Percentiles rank a stretch among this genome's conserved stretches.
These are phyloP conservation scores for Saccharomycopsis babjevae DNA, from an alignment of 805 yeast genomes.

Conservation along the genomic window DNA sequence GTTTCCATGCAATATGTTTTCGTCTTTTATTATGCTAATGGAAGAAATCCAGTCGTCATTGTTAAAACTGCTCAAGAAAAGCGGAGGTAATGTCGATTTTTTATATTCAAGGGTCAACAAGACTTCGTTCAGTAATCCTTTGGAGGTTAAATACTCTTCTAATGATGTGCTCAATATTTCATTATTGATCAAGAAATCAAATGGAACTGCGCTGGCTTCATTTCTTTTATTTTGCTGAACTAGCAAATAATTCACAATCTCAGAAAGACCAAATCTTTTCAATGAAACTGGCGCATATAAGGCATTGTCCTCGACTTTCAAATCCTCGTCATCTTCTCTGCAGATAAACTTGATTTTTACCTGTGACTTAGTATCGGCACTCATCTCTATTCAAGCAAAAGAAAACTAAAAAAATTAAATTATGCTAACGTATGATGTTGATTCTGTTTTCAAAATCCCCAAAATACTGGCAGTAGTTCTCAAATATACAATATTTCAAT, in stretches of 20 bases:
- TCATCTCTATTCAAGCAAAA: background rate
- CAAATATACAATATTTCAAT: background rate
- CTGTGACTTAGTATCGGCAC: constrained; percentile 37
- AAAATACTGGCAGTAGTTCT: background rate
- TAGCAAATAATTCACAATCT: constrained; percentile 85
- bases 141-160: constrained; percentile 62
- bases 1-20: constrained; percentile 28
- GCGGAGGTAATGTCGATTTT: constrained; percentile 89
- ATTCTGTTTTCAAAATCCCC: background rate
- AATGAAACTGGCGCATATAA: constrained; percentile 78
- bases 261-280: constrained; percentile 87
- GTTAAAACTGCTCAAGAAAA: constrained; percentile 73
- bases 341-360: constrained; percentile 78
- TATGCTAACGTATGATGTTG: background rate
- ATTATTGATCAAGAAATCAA: constrained; percentile 87
- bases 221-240: constrained; percentile 29
- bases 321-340: constrained; percentile 63
- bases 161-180: constrained; percentile 67
- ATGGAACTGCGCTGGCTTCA: constrained; percentile 61
- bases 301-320: constrained; percentile 73
- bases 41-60: constrained; percentile 96
- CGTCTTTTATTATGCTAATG: constrained; percentile 37
- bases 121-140: constrained; percentile 78
- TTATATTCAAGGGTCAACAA: constrained; percentile 79
- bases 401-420: background rate